A percentile compares a stretch with the other conserved stretches of the same genome.
Evolutionary conservation across 768 basidiomycete species (phyloP).

Genomic region (Cystofilobasidium ferigula): DNA sequence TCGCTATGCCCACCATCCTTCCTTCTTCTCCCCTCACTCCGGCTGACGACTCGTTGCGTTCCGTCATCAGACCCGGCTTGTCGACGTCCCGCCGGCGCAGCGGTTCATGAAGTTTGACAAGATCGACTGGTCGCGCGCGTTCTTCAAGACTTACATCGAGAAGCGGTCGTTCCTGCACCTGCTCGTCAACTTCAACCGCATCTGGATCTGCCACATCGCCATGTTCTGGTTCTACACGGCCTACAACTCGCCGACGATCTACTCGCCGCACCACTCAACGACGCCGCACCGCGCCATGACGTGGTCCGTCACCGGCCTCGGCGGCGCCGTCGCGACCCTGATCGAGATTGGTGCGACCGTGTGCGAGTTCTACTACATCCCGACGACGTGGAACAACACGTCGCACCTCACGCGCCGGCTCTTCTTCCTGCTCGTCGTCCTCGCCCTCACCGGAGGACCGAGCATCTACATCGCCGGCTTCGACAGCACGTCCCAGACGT

Average conservation of each 20-base stretch:
- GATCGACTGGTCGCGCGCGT: slow-evolving; percentile 89
- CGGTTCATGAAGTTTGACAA: slow-evolving; percentile 95
- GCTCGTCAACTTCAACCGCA: slow-evolving; percentile 97
- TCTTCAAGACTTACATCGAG: slow-evolving; percentile 99
- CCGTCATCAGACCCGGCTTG: slow-evolving; percentile 59
- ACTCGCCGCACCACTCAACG: slow-evolving; percentile 43
- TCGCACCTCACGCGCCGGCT: slow-evolving; percentile 87
- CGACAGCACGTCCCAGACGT: slow-evolving; percentile 52
- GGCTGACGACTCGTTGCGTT: not conserved
- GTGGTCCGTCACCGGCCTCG: slow-evolving; percentile 88
- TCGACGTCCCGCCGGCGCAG: slow-evolving; percentile 80
- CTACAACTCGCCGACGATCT: slow-evolving; percentile 81
- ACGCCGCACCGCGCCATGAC: slow-evolving; percentile 59
- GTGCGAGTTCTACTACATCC: slow-evolving; percentile 93
- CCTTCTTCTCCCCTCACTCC: not conserved
- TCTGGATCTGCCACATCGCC: slow-evolving; percentile 95
- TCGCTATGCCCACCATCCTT: not conserved
- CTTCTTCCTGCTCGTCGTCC: slow-evolving; percentile 76
- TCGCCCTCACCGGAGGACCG: slow-evolving; percentile 81
- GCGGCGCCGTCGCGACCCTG: slow-evolving; percentile 85
- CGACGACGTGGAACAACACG: slow-evolving; percentile 96
- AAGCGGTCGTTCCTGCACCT: slow-evolving; percentile 93
- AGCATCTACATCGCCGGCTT: slow-evolving; percentile 89
- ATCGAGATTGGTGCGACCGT: slow-evolving; percentile 95
- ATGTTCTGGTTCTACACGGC: slow-evolving; percentile 95